These are phyloP conservation scores for Leccinum sublutescens DNA, from an alignment of 768 basidiomycete species.

Conservation along the genomic window DNA sequence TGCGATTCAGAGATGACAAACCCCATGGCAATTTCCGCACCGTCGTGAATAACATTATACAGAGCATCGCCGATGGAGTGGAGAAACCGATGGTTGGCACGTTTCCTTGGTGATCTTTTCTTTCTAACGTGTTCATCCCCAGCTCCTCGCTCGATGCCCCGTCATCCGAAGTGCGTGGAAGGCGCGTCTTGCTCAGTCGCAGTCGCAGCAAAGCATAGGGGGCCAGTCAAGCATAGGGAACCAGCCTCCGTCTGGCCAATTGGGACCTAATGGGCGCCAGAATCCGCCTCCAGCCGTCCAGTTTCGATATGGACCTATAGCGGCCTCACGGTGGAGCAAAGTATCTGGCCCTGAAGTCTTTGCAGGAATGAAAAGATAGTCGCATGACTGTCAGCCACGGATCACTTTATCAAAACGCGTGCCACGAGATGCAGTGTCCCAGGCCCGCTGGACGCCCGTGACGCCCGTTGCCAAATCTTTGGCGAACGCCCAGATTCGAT, in stretches of 20 bases:
- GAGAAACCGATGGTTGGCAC: conserved; percentile 77
- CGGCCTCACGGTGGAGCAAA: conserved; percentile 67
- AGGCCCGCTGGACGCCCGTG: conserved; percentile 3
- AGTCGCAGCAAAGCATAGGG: conserved; percentile 27
- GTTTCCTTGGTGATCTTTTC: conserved; percentile 1
- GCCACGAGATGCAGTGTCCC: conserved; percentile 5
- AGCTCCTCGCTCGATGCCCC: conserved; percentile 68
- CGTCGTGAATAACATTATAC: conserved; percentile 85
- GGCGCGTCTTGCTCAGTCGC: conserved; percentile 47
- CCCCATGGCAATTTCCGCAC: conserved; percentile 83
- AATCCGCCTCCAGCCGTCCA: conserved; percentile 19
- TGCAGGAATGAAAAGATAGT: conserved; percentile 67
- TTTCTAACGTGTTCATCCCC: conserved; percentile 20
- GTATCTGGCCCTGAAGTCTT: conserved; percentile 62
- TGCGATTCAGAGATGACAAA: conserved; percentile 95
- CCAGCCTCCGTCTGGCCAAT: conserved; percentile 19
- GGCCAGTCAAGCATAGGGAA: conserved; percentile 14
- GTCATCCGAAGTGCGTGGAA: conserved; percentile 77
- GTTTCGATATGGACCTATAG: conserved; percentile 61
- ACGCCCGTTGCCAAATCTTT: background rate
- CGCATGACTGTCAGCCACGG: background rate
- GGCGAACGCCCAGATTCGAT: conserved; percentile 7
- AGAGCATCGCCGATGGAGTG: conserved; percentile 92
- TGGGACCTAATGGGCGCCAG: conserved; percentile 24
- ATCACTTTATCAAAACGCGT: conserved; percentile 4